Percentiles rank a stretch among this genome's conserved stretches.
These are phyloP conservation scores for Periconia sp. DNA, from an alignment of 2,329 filamentous ascomycete species.

Conservation along the genomic window DNA sequence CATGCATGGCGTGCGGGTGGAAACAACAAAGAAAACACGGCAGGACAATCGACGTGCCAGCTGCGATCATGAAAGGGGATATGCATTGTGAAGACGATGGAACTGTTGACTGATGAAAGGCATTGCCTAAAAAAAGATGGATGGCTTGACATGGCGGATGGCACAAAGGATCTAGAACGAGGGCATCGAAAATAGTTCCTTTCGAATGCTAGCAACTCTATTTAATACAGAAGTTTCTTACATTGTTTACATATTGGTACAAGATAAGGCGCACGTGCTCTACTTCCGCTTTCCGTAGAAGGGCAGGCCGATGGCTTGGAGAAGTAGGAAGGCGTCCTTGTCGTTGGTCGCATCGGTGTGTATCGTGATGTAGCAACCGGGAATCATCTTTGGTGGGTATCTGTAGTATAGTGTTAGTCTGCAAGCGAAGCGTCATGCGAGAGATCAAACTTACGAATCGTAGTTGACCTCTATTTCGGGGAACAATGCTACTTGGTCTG, in stretches of 20 bases:
- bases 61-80: too few species aligned
- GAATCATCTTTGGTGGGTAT: constrained; percentile 74
- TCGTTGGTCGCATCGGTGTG: constrained; percentile 85
- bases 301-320: constrained; percentile 72
- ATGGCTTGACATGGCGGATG: background rate
- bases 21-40: background rate
- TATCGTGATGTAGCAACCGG: constrained; percentile 79
- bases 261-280: constrained; percentile 6
- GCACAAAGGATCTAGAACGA: background rate
- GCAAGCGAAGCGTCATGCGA: background rate
- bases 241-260: constrained; percentile 23
- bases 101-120: background rate
- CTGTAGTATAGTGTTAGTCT: constrained; percentile 36
- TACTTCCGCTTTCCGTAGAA: constrained; percentile 73
- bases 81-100: too few species aligned
- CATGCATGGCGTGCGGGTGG: background rate
- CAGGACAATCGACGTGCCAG: background rate
- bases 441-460: constrained; percentile 66
- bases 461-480: constrained; percentile 96
- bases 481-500: constrained; percentile 78
- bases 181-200: background rate
- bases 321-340: constrained; percentile 76
- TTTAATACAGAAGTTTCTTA: constrained; percentile 12
- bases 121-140: background rate
- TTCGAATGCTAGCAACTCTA: constrained; percentile 5